Percentiles rank a stretch among this genome's conserved stretches.
These are phyloP conservation scores for Trichosanthes cucumerina DNA, from an alignment of 306 rosid genomes.

Conservation along the genomic window DNA sequence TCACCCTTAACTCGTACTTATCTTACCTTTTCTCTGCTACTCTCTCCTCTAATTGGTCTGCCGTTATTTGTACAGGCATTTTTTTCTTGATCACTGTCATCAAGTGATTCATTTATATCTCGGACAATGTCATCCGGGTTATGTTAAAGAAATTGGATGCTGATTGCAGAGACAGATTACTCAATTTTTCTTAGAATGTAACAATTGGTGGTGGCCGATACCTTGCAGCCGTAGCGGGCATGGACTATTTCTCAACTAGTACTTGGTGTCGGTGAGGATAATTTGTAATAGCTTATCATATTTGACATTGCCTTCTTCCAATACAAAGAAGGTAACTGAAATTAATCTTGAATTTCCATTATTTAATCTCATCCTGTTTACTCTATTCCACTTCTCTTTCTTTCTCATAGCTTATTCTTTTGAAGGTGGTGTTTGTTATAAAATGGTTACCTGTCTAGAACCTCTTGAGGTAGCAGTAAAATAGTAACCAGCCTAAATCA, in stretches of 20 bases:
- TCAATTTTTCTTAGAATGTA: slow-evolving; percentile 19
- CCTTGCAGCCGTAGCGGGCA: slow-evolving; percentile 21
- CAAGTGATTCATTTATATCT: slow-evolving; percentile 44
- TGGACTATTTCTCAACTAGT: slow-evolving; percentile 29
- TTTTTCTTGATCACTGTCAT: slow-evolving; percentile 42
- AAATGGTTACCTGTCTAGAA: neutral
- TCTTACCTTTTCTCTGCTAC: slow-evolving; percentile 11
- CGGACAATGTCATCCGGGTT: slow-evolving; percentile 38
- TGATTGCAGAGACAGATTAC: slow-evolving; percentile 11
- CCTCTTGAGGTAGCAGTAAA: neutral
- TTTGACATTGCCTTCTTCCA: slow-evolving; percentile 26
- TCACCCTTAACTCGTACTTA: slow-evolving; percentile 21
- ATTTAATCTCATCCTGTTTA: neutral
- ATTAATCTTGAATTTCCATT: neutral
- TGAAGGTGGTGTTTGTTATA: neutral
- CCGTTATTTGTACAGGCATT: slow-evolving; percentile 69
- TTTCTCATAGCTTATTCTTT: neutral
- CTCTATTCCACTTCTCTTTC: neutral
- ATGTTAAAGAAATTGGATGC: slow-evolving; percentile 15
- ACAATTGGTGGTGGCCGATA: neutral
- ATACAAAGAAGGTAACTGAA: slow-evolving; percentile 31
- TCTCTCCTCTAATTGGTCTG: slow-evolving; percentile 42
- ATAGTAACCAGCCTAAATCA: too few relatives aligned
- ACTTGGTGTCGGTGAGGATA: slow-evolving; percentile 34
- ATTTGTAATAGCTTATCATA: slow-evolving; percentile 24